Base-by-base conservation (phyloP, 2,329 filamentous ascomycete species). In the Chalara sp. region DNA sequence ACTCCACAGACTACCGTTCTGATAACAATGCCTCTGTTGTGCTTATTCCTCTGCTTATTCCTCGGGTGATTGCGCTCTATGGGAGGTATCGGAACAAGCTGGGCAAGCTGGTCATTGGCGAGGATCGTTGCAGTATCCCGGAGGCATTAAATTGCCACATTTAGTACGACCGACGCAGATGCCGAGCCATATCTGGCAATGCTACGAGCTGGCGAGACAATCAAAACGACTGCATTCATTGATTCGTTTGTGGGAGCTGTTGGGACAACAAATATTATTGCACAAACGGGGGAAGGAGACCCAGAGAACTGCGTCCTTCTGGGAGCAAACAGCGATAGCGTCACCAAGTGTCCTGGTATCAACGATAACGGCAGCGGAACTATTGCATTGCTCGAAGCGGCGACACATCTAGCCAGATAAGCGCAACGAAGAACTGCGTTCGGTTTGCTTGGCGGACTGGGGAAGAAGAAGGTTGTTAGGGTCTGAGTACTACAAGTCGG, bases 381-480 rank as follows among this genome's bases (percentile, higher is more conserved):
- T 6, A 54, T 65, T 33, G 76, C 77, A 1, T 68, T 84, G 10
- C 73, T 84, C 42, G 81, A 84, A 63, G 70, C 84, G 5, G 80
- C 81, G 1, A 74, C 72, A 5, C 78, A 80, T 57, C 69, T 84
- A 51, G 67, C 75, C 4, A 70, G 72, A 31, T 84, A 76, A 67
- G 65, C 41, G 3, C 35, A 39, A 77, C 82, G 58, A 76, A 77
- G 64, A 84, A 84, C 70, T 81, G 78, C 55, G 78, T 84, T 10
- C 78, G 81, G 47, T 83, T 85, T 51, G 79, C 76, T 3, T 85
- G 81, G 80, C 84, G 80, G 80, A 74, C 79, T 0, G 81, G 73
- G 32, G 81, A 85, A 64, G 81, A 85, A 66, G 79, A 83, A 58
- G 80, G 80, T 32, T 76, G 84, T 1, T 84, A 4, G 81, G 72